phyloP scores from a whole-genome alignment of 805 yeast genomes.

The Torulaspora delbrueckii region DNA sequence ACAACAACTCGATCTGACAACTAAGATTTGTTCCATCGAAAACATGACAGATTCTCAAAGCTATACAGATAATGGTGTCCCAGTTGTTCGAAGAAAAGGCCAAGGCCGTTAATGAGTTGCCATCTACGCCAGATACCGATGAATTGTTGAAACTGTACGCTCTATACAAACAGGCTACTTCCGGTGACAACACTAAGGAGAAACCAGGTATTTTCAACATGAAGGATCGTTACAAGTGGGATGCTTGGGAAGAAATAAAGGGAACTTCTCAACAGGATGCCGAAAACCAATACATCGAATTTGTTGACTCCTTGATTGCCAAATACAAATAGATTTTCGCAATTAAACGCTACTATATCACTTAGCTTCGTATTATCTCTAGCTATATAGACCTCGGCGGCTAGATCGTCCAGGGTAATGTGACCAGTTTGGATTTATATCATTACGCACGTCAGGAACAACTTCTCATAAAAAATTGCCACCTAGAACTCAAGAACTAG shows the following conservation, averaged over 20 bases:
- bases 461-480: not conserved
- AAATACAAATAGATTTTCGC: constrained; percentile 36
- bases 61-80: constrained; percentile 27
- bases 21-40: not conserved
- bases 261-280: constrained; percentile 89
- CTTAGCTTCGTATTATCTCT: not conserved
- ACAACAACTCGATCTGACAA: not conserved
- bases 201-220: constrained; percentile 92
- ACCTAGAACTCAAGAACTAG: not conserved
- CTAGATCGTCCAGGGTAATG: not conserved
- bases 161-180: constrained; percentile 93
- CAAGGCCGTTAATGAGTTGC: constrained; percentile 66
- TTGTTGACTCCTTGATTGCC: constrained; percentile 59
- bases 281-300: constrained; percentile 68
- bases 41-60: not conserved
- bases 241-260: constrained; percentile 84
- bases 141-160: constrained; percentile 86
- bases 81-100: constrained; percentile 49
- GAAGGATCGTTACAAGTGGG: constrained; percentile 97
- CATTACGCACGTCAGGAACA: not conserved
- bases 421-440: not conserved
- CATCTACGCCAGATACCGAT: constrained; percentile 77
- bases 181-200: constrained; percentile 83
- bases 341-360: not conserved
- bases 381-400: constrained; percentile 2